Evolutionary conservation across 768 basidiomycete genomes (phyloP), one percentile per base, ranked within the genome.

Genomic region (Xerocomellus intermedius): DNA sequence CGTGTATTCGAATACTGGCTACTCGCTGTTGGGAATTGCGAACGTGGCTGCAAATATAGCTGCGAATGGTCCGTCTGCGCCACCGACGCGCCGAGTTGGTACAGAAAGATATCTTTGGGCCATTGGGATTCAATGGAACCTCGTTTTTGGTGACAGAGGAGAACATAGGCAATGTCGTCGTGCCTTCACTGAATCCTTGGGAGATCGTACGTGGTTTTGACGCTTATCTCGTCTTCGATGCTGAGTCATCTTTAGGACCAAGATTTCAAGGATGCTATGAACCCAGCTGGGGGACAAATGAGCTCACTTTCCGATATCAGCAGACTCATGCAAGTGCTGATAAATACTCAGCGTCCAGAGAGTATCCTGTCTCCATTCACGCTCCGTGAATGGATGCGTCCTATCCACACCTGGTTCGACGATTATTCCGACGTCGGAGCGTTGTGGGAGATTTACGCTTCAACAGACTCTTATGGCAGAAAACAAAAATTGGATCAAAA

Each of bases 251-350:
- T n/a, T 22, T 39, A 79, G 73, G 78, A 81, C 50, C 60, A 64
- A 13, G 69, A 73, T 48, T 73, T 80, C 53, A 54, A 64, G 17
- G 76, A 77, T 46, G 62, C 71, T 0, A 64, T 63, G 56, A 79
- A 81, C 53, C 71, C 81, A 3, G 62, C 77, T 3, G 81, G 76
- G 3, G 82, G 80, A 2, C 82, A 84, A 56, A 79, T 78, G 59
- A 74, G 75, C 55, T 82, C 81, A 0, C 67, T 83, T 12, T 60
- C 73, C 1, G 83, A 83, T 58, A 66, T 80, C 8, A 64, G 65
- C 16, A 75, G 62, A 7, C 48, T 80, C 43, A 78, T 79, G 72
- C 74, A 75, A 50, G 72, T 74, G 4, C 60, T 83, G 42, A 69
- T 83, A 26, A 72, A 80, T 37, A 79, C 82, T 12, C 59, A 33